Percentiles rank a stretch among this genome's conserved stretches.
phyloP scores from a whole-genome alignment of 225 moss, liverwort and hornwort species.

The Sphagnum contortum region DNA sequence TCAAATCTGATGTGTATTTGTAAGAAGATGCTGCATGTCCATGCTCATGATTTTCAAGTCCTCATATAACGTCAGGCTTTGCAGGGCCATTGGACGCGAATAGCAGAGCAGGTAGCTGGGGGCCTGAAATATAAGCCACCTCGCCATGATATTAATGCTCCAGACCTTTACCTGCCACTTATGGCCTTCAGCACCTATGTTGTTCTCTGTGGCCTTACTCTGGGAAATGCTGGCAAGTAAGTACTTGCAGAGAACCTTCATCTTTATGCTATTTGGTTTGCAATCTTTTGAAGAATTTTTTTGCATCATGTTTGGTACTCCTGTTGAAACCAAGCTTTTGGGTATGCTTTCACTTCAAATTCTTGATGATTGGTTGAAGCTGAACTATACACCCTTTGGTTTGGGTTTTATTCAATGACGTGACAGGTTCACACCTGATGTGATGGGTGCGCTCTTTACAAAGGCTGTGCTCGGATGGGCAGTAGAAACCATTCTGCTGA shows the following conservation, averaged over 20 bases:
- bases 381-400: conserved; percentile 21
- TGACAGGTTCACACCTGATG: conserved; percentile 78
- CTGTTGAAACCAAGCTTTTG: conserved; percentile 49
- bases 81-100: conserved; percentile 96
- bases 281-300: conserved; percentile 35
- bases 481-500: conserved; percentile 57
- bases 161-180: conserved; percentile 84
- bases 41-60: too few species aligned
- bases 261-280: conserved; percentile 5
- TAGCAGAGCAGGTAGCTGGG: conserved; percentile 93
- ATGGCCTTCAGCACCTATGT: conserved; percentile 93
- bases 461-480: conserved; percentile 82
- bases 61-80: too few species aligned
- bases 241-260: conserved; percentile 83
- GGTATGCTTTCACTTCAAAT: conserved; percentile 16
- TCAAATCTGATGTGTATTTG: neutral
- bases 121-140: conserved; percentile 95
- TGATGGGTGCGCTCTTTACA: conserved; percentile 63
- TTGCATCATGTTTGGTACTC: conserved; percentile 74
- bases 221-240: conserved; percentile 72
- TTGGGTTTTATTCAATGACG: conserved; percentile 35
- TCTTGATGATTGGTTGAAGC: neutral
- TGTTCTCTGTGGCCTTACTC: conserved; percentile 62
- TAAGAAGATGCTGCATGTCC: too few species aligned
- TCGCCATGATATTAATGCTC: conserved; percentile 92